Conservation (phyloP, 805 yeast genomes). For the Metschnikowia orientalis region DNA sequence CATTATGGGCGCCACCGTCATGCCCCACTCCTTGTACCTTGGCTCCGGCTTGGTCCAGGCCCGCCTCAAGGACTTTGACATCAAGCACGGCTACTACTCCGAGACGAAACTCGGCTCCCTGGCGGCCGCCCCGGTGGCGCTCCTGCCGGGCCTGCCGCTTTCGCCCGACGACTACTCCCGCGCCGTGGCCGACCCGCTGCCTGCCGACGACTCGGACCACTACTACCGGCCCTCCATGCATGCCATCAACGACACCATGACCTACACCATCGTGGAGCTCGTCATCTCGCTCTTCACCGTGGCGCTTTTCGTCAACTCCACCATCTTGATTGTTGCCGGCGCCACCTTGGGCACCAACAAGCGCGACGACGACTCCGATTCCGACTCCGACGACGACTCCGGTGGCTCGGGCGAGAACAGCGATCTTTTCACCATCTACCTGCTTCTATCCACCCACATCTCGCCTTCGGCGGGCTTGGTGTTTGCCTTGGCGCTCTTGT, state of each 20-base stretch:
- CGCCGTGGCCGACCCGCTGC: constrained; percentile 6
- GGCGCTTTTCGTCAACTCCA: constrained; percentile 88
- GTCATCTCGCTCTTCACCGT: constrained; percentile 78
- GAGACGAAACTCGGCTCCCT: constrained; percentile 1
- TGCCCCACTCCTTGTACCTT: constrained; percentile 85
- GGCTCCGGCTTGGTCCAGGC: constrained; percentile 90
- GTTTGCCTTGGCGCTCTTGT: constrained; percentile 82
- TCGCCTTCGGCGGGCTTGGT: constrained; percentile 85
- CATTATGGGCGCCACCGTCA: constrained; percentile 88
- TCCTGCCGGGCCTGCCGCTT: no score
- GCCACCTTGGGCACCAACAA: constrained; percentile 54
- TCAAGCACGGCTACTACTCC: constrained; percentile 55
- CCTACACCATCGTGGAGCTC: constrained; percentile 76
- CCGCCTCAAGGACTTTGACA: constrained; percentile 70
- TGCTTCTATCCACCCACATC: constrained; percentile 61
- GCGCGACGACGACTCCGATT: constrained; percentile 19
- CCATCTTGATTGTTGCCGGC: constrained; percentile 88
- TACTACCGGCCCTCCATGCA: constrained; percentile 69
- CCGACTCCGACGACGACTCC: constrained; percentile 18
- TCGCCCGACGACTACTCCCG: constrained; percentile 12
- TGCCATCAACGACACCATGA: constrained; percentile 76
- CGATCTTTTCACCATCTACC: constrained; percentile 76
- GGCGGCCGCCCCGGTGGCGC: no score
- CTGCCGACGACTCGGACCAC: constrained; percentile 15
- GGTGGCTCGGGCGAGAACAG: constrained; percentile 46